Evolutionary conservation across 345 rosid genomes (phyloP).

Genomic region (Eucalyptus shirleyi): DNA sequence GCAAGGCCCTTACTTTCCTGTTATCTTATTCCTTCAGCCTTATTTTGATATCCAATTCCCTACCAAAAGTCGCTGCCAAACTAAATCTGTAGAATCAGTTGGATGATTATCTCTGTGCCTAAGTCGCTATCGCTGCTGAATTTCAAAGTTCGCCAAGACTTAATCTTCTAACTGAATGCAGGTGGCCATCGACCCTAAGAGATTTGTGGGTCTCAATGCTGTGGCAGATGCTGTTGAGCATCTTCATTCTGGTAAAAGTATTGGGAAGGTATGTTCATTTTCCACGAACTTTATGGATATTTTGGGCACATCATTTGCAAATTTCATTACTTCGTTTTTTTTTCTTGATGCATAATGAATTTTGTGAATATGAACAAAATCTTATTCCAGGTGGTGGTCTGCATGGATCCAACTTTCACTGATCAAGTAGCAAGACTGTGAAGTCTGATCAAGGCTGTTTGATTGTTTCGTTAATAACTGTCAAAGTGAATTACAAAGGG

Average conservation of each 20-base stretch:
- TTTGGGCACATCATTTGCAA: not conserved
- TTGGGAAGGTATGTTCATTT: constrained; percentile 63
- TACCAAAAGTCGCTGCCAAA: not conserved
- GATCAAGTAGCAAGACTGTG: constrained; percentile 50
- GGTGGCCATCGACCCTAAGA: constrained; percentile 67
- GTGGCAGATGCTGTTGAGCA: constrained; percentile 92
- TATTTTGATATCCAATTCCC: not conserved
- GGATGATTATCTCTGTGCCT: not conserved
- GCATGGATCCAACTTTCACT: constrained; percentile 58
- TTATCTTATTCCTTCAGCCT: not conserved
- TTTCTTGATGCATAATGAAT: not conserved
- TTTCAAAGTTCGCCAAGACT: not conserved
- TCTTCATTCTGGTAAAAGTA: constrained; percentile 92
- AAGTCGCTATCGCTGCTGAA: not conserved
- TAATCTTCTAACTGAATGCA: not conserved
- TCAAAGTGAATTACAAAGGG: not conserved
- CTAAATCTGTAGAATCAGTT: not conserved
- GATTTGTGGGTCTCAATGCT: constrained; percentile 53
- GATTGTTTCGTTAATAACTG: not conserved
- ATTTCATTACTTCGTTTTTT: not conserved
- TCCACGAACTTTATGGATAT: not conserved
- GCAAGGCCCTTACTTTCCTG: not conserved
- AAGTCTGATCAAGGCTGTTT: not conserved
- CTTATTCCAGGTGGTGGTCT: constrained; percentile 57
- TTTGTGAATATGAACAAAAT: not conserved